Base-by-base conservation (phyloP, 305 asterid species). In the Fraxinus dipetala region DNA sequence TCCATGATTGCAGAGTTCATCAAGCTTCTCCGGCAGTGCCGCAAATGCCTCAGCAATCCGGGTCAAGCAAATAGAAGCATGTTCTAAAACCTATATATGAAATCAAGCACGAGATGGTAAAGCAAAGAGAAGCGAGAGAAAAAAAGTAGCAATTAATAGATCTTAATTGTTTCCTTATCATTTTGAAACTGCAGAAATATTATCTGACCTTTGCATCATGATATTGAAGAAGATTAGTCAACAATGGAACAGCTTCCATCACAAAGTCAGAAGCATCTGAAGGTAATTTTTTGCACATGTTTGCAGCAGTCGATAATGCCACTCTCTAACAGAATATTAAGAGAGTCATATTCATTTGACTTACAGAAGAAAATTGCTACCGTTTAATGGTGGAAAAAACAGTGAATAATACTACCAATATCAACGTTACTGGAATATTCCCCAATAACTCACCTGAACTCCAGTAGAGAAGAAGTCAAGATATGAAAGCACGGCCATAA, bases 391-490 rank as follows among this genome's bases (percentile, higher is more conserved):
- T 3, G 56, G 56, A 2, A 13, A 48, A 48, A 14, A 48, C 59
- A 48, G 59, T 48, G 20, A 22, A 65, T 1, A 75, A 26, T 20
- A 78, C 40, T 10, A 18, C 30, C 69, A n/a, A 20, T 18, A 34
- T 8, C 61, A 6, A 78, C 36, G 80, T 16, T 26, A 81, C 59
- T 28, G 14, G 54, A 67, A 76, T 10, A 40, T 83, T 77, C 74
- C 77, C 61, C 59, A 78, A 5, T 48, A 48, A 80, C 84, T 48
- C 88, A 96, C 99, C 98, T 94, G 99, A 70, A 96, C 98, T 56
- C 98, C 99, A 4, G 99, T 96, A 43, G 99, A 92, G 85, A 96
- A 96, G 90, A 96, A 96, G 85, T 96, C 99, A 13, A 94, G 98
- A 87, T 96, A 96, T 7, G 99, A 96, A 81, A 96, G 97, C 87